phyloP scores from a whole-genome alignment of 768 basidiomycete species.

The Mrakia hoshinonis region DNA sequence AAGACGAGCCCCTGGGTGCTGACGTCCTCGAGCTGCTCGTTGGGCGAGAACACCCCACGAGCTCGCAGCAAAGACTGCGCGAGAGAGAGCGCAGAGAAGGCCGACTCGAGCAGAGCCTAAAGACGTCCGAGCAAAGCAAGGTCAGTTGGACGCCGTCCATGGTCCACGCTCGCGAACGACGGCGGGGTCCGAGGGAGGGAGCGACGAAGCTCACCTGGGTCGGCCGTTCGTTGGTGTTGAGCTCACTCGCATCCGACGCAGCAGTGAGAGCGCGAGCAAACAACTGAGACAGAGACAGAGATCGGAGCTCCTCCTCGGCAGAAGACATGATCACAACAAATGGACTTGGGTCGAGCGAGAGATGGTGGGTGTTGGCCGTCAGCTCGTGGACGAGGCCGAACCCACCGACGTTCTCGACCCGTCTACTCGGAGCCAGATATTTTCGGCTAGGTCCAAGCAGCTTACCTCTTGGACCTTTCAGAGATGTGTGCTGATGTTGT shows the following conservation, averaged over 20 bases:
- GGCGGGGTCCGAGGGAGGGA: background rate
- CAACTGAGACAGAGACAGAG: slow-evolving; percentile 26
- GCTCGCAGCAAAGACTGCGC: slow-evolving; percentile 23
- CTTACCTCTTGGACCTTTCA: too few species aligned
- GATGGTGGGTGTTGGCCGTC: background rate
- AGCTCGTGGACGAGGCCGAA: too few species aligned
- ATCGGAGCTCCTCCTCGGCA: background rate
- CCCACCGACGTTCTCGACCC: too few species aligned
- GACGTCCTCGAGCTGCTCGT: slow-evolving; percentile 39
- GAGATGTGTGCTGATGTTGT: too few species aligned
- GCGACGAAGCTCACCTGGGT: slow-evolving; percentile 21
- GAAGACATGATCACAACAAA: background rate
- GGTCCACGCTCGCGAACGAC: too few species aligned
- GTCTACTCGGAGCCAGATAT: too few species aligned
- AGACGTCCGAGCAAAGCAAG: background rate
- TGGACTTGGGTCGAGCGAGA: background rate
- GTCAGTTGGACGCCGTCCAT: background rate
- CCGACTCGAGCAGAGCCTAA: slow-evolving; percentile 5
- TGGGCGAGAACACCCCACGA: slow-evolving; percentile 41
- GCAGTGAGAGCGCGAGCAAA: slow-evolving; percentile 15
- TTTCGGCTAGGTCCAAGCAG: too few species aligned
- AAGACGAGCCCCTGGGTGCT: slow-evolving; percentile 39
- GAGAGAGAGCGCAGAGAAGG: slow-evolving; percentile 10
- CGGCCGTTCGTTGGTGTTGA: slow-evolving; percentile 9
- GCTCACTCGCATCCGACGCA: slow-evolving; percentile 9